Base-by-base conservation (phyloP, 345 rosid genomes). In the Arabidopsis suecica region DNA sequence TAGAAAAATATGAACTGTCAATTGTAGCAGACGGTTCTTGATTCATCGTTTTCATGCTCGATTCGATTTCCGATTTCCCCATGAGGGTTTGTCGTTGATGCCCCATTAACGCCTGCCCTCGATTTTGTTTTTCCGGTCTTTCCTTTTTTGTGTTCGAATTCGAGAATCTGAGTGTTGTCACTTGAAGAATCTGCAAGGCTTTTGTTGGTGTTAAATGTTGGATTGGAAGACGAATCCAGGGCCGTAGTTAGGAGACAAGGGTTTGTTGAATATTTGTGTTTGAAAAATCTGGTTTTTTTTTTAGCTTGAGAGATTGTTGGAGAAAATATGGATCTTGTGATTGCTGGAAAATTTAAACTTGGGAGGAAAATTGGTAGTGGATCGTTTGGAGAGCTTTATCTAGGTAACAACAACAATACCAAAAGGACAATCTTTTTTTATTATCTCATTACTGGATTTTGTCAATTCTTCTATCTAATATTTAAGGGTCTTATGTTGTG, bases 291-390 rank as follows among this genome's bases (percentile, higher is more conserved):
- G 23, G 33, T 54, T 50, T 49, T 45, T 45, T 11, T 20, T 3
- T 3, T 9, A 20, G 37, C 22, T 56, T n/a, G 11, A 40, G 62
- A 65, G 77, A 40, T 76, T 58, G 61, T 50, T 36, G 65, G 13
- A 53, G 63, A 62, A 32, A 71, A 8, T 45, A 86, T 86, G 89
- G 96, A 89, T 69, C 87, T 79, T 65, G 78, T 80, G 42, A 82
- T 88, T 63, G 91, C 88, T 78, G 85, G 83, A 33, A 89, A 82
- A 81, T 89, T 88, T 79, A 89, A 85, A 81, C 86, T 89, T 49
- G 93, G 91, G 10, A 85, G 88, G 69, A 89, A 89, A 86, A 89
- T 89, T 79, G 96, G 96, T 36, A 85, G 93, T 83, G 96, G 96
- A 30, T 89, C 96, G 34, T 89, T 89, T 51, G 96, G 96, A 44